A percentile compares a stretch with the other conserved stretches of the same genome.
phyloP scores from a whole-genome alignment of 2,329 filamentous ascomycete genomes.

The Lachnellula cervina region DNA sequence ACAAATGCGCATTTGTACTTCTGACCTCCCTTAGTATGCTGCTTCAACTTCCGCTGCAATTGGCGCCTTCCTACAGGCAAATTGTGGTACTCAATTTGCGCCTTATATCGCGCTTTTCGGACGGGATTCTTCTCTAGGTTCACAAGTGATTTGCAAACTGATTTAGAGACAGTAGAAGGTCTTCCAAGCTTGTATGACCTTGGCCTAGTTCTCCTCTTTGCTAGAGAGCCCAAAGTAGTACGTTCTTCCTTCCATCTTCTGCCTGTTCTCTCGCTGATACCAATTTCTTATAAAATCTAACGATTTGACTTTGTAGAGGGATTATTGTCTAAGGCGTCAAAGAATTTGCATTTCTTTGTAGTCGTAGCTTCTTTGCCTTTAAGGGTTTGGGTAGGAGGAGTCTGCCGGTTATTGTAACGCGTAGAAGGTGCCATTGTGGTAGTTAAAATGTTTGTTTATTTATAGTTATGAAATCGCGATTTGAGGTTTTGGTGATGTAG shows the following conservation, averaged over 20 bases:
- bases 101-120: background rate
- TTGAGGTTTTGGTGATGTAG: no score
- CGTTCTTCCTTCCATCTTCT: background rate
- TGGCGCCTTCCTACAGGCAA: background rate
- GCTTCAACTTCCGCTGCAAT: background rate
- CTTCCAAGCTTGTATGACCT: background rate
- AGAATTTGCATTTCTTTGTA: background rate
- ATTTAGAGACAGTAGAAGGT: background rate
- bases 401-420: no score
- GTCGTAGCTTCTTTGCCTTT: slow-evolving; percentile 5
- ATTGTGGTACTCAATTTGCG: background rate
- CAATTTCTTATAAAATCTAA: background rate
- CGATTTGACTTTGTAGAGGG: background rate
- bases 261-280: background rate
- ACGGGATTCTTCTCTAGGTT: background rate
- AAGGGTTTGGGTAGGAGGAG: no score
- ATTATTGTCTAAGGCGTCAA: background rate
- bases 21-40: background rate
- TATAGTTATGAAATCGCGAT: no score
- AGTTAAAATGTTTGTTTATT: no score
- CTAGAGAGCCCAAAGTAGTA: background rate
- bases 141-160: background rate
- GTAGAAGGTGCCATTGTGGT: no score
- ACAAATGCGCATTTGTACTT: background rate
- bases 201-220: background rate